Conservation (phyloP, 148 eudicot species). For the Hydrangea macrophylla region DNA sequence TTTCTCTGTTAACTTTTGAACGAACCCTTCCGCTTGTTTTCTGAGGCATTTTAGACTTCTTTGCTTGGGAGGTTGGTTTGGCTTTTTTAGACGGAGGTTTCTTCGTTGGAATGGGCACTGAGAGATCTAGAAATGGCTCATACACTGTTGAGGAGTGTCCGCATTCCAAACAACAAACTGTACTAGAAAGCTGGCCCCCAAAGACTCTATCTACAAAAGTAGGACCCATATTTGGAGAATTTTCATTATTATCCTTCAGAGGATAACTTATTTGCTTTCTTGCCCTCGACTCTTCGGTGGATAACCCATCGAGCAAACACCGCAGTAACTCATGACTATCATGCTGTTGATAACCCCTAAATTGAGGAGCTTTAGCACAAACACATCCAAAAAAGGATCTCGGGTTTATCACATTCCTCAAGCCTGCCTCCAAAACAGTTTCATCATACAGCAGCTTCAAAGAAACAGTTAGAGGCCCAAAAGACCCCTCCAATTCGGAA, state of each 20-base stretch:
- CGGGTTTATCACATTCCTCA: conserved; percentile 56
- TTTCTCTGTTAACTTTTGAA: conserved; percentile 38
- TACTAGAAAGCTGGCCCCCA: conserved; percentile 84
- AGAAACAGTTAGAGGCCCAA: conserved; percentile 69
- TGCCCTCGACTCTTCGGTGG: conserved; percentile 52
- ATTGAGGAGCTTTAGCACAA: conserved; percentile 82
- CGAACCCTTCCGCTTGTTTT: conserved; percentile 49
- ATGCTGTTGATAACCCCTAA: conserved; percentile 85
- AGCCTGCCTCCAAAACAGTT: conserved; percentile 35
- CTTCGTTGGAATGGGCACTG: conserved; percentile 82
- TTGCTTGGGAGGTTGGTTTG: conserved; percentile 35
- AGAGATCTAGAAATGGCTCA: conserved; percentile 86
- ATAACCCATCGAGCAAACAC: conserved; percentile 80
- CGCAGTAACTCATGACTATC: conserved; percentile 97
- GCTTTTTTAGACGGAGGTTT: conserved; percentile 53
- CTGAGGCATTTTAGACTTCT: conserved; percentile 71
- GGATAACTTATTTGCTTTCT: conserved; percentile 29
- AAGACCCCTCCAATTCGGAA: conserved; percentile 45
- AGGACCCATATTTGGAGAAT: conserved; percentile 23
- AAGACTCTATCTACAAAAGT: conserved; percentile 73
- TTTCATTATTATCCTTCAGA: conserved; percentile 29
- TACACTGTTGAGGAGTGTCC: conserved; percentile 70
- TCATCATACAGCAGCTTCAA: conserved; percentile 64
- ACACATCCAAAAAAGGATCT: conserved; percentile 66
- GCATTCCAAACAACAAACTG: conserved; percentile 79